Base-by-base conservation (phyloP, 164 flowering plant genomes). In the Cinnamomum micranthum region DNA sequence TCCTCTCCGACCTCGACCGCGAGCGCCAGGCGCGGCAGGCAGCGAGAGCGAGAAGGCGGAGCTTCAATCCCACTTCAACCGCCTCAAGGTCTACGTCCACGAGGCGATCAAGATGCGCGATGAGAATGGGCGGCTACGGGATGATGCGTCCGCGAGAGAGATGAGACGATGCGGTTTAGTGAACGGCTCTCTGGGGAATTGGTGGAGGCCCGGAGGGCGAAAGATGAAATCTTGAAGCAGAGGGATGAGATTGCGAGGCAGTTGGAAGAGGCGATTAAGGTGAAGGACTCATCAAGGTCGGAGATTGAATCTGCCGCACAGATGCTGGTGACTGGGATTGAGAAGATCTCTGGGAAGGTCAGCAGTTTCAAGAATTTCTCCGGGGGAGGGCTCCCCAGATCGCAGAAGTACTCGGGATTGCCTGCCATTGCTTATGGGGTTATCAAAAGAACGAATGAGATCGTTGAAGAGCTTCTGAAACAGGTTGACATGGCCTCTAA, bases 391-490 rank as follows among this genome's bases (percentile, higher is more conserved):
- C 80, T 95, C 75, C 99, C 99, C 0, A 87, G 87, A 78, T 93
- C 95, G 0, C 88, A 88, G 74, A 91, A 93, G 79, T 95, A 91
- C 76, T 52, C 89, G 0, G 97, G 97, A 9, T 81, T 93, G 86
- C 87, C 92, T 0, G 89, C 97, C 0, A 88, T 92, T 13, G 93
- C 97, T 4, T 93, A 93, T 78, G 99, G 99, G 17, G 92, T 93
- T 68, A 91, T 93, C 67, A 95, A 95, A 83, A 83, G 99, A 76
- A 85, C 94, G 9, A 88, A 95, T 78, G 97, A 91, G 79, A 95
- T 95, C 68, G 95, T 92, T 14, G 99, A 91, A 65, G 99, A 93
- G 79, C 85, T 95, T 60, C 64, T 95, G 50, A 87, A 76, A 73
- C 97, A 93, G 90, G 74, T 87, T 67, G 97, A 93, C 33, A 63